Conservation (phyloP, 2,329 filamentous ascomycete species). For the Fusarium verrucosum region DNA sequence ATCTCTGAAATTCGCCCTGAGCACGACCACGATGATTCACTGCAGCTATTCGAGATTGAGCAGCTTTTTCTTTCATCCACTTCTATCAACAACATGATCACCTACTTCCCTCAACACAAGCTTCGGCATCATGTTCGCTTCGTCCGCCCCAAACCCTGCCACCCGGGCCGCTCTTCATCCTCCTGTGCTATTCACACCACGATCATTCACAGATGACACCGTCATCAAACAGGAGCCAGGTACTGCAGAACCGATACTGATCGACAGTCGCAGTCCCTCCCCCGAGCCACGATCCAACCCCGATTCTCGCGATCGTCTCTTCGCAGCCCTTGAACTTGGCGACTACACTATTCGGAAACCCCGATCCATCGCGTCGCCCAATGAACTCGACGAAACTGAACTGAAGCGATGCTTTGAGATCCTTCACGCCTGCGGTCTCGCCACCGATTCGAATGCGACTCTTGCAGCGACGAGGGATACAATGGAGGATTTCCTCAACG, state of each 20-base stretch:
- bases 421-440: slow-evolving; percentile 45
- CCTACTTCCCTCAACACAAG: neutral
- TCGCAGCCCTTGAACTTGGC: slow-evolving; percentile 40
- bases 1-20: fast-evolving
- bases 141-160: neutral
- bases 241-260: slow-evolving; percentile 5
- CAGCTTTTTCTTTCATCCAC: fast-evolving
- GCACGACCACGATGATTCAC: slow-evolving; percentile 12
- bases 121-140: neutral
- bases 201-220: neutral
- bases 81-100: neutral
- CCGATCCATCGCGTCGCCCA: slow-evolving; percentile 36
- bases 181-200: slow-evolving; percentile 1
- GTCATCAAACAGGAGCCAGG: neutral
- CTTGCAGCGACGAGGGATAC: slow-evolving; percentile 42
- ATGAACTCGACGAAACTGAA: slow-evolving; percentile 43
- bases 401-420: slow-evolving; percentile 48
- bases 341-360: slow-evolving; percentile 26
- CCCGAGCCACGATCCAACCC: slow-evolving; percentile 23
- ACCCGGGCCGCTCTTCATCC: neutral
- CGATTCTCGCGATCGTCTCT: slow-evolving; percentile 38
- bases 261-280: slow-evolving; percentile 24
- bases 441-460: slow-evolving; percentile 40
- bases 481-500: slow-evolving; percentile 47
- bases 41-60: fast-evolving